Evolutionary conservation across 768 basidiomycete species (phyloP).

Genomic region (Collybia sp.): DNA sequence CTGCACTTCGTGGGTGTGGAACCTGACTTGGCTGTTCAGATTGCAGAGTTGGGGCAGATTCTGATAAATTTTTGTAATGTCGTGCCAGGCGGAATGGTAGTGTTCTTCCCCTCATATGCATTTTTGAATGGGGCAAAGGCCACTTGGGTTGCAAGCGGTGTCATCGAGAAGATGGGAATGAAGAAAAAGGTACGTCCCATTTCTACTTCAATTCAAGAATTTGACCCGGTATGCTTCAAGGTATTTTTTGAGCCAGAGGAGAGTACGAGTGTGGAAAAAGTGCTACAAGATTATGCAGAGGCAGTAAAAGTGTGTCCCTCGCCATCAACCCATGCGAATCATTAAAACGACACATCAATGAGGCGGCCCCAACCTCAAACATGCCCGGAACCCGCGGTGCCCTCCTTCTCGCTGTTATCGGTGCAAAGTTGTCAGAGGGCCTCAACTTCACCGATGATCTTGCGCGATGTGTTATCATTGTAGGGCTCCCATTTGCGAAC

Average conservation of each 20-base stretch:
- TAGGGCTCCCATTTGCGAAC: conserved; percentile 94
- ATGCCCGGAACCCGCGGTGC: conserved; percentile 52
- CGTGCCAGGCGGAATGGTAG: conserved; percentile 84
- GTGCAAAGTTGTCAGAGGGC: conserved; percentile 96
- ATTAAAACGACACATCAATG: not conserved
- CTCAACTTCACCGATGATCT: conserved; percentile 73
- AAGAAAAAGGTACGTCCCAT: conserved; percentile 69
- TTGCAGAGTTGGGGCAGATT: conserved; percentile 79
- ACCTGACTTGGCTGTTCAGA: conserved; percentile 31
- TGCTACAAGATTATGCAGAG: conserved; percentile 67
- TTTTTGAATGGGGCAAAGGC: conserved; percentile 67
- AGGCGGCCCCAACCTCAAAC: conserved; percentile 4
- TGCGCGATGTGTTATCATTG: conserved; percentile 80
- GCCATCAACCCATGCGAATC: not conserved
- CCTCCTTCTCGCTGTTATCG: conserved; percentile 89
- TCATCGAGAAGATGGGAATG: conserved; percentile 52
- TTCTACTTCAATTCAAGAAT: not conserved
- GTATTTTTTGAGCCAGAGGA: conserved; percentile 88
- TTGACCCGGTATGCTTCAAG: conserved; percentile 31
- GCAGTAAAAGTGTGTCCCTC: conserved; percentile 28
- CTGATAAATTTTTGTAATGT: conserved; percentile 75
- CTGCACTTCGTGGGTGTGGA: not conserved
- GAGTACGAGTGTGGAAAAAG: conserved; percentile 63
- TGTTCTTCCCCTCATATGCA: conserved; percentile 91
- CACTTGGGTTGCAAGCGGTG: conserved; percentile 59